Conservation (phyloP, 2,329 filamentous ascomycete genomes). For the Stromatinia cepivora region DNA sequence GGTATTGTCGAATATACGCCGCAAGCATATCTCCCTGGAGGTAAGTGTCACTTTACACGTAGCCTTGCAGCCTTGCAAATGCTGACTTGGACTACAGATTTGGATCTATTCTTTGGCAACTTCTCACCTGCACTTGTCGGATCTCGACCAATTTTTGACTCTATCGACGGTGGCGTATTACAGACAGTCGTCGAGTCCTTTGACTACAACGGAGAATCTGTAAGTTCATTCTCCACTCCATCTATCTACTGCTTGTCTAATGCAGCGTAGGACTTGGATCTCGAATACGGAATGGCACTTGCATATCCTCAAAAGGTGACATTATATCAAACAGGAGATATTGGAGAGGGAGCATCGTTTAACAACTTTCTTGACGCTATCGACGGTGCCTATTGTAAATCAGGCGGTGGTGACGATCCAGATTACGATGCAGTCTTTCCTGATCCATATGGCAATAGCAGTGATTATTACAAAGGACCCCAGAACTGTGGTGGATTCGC, state of each 20-base stretch:
- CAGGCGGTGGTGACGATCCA: constrained; percentile 43
- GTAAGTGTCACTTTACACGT: neutral
- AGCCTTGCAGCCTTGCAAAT: neutral
- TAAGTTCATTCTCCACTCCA: constrained; percentile 11
- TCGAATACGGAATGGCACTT: constrained; percentile 55
- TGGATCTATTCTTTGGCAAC: constrained; percentile 50
- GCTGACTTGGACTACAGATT: constrained; percentile 34
- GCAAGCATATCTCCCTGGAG: constrained; percentile 52
- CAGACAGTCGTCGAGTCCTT: constrained; percentile 45
- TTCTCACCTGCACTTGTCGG: constrained; percentile 47
- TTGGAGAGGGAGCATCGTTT: constrained; percentile 25
- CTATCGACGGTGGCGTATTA: constrained; percentile 50
- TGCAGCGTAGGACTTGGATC: constrained; percentile 47
- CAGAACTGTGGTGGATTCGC: constrained; percentile 48
- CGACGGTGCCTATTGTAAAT: constrained; percentile 47
- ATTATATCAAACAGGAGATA: constrained; percentile 43
- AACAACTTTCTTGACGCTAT: constrained; percentile 42
- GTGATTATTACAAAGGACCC: constrained; percentile 42
- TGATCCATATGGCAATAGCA: constrained; percentile 32
- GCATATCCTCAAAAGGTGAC: constrained; percentile 52
- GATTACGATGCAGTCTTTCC: constrained; percentile 42
- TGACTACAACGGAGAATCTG: constrained; percentile 49
- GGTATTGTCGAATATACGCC: constrained; percentile 51
- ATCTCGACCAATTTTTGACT: constrained; percentile 47
- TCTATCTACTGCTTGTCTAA: neutral